Conservation (phyloP, 108 stramenopile genomes). For the Nitzschia inconspicua region DNA sequence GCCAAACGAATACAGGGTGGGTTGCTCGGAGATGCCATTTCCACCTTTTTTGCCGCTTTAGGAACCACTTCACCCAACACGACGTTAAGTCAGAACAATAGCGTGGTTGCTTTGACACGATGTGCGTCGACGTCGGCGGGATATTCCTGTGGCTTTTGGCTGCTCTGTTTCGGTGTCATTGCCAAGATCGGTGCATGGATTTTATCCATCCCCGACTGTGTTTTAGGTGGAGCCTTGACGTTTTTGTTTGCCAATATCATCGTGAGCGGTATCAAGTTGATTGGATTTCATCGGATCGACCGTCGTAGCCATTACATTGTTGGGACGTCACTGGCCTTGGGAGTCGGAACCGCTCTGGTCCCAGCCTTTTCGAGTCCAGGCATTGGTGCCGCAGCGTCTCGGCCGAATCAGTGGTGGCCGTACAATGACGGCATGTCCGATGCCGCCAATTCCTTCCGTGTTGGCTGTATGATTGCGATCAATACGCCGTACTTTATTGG, state of each 20-base stretch:
- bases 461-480: constrained; percentile 22
- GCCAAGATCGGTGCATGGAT: constrained; percentile 54
- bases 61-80: constrained; percentile 41
- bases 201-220: constrained; percentile 43
- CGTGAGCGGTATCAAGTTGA: constrained; percentile 23
- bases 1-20: constrained; percentile 37
- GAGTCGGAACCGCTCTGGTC: constrained; percentile 25
- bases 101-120: constrained; percentile 39
- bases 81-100: constrained; percentile 52
- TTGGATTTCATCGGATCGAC: constrained; percentile 14
- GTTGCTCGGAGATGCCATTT: constrained; percentile 41
- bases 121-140: constrained; percentile 44
- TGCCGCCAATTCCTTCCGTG: constrained; percentile 6
- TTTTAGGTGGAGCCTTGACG: constrained; percentile 37
- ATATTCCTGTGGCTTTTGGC: constrained; percentile 39
- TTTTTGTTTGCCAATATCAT: constrained; percentile 32
- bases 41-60: constrained; percentile 37
- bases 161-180: constrained; percentile 43
- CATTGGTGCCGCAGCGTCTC: constrained; percentile 1
- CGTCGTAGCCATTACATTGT: constrained; percentile 30
- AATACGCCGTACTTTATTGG: constrained; percentile 28
- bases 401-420: constrained; percentile 17
- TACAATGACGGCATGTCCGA: constrained; percentile 18
- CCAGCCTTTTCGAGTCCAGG: constrained; percentile 19
- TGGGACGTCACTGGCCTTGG: constrained; percentile 12